Conservation (phyloP, 257 asterid species). For the Rubia yunnanensis region DNA sequence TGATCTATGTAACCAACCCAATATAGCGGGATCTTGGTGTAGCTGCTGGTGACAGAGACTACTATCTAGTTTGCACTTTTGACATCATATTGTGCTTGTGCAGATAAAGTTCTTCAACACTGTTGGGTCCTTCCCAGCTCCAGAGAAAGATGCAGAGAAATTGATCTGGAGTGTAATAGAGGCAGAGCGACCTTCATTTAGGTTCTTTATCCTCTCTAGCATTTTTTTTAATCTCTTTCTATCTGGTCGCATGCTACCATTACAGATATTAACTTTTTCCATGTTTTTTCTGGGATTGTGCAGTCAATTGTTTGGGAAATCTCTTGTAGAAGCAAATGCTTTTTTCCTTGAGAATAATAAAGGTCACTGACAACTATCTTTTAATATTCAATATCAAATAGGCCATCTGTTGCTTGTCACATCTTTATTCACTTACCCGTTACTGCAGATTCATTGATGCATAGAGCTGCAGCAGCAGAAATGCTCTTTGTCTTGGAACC, state of each 20-base stretch:
- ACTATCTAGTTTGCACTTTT: conserved; percentile 3
- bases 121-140: conserved; percentile 64
- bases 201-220: conserved; percentile 34
- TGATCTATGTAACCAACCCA: not conserved
- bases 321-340: conserved; percentile 70
- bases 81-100: conserved; percentile 11
- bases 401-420: not conserved
- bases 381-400: not conserved
- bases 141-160: conserved; percentile 64
- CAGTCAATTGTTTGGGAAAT: conserved; percentile 76
- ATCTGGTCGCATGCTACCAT: not conserved
- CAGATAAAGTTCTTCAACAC: conserved; percentile 78
- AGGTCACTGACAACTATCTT: conserved; percentile 35
- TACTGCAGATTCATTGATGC: conserved; percentile 63
- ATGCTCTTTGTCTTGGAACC: conserved; percentile 73
- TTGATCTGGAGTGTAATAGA: conserved; percentile 75
- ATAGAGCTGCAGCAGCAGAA: conserved; percentile 93
- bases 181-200: conserved; percentile 63
- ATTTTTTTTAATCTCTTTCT: not conserved
- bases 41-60: not conserved
- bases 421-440: conserved; percentile 3
- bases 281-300: conserved; percentile 6
- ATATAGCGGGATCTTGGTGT: not conserved
- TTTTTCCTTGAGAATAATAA: conserved; percentile 63
- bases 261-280: not conserved